Evolutionary conservation across 441 rosid genomes (phyloP).

Genomic region (Aleurites moluccanus): DNA sequence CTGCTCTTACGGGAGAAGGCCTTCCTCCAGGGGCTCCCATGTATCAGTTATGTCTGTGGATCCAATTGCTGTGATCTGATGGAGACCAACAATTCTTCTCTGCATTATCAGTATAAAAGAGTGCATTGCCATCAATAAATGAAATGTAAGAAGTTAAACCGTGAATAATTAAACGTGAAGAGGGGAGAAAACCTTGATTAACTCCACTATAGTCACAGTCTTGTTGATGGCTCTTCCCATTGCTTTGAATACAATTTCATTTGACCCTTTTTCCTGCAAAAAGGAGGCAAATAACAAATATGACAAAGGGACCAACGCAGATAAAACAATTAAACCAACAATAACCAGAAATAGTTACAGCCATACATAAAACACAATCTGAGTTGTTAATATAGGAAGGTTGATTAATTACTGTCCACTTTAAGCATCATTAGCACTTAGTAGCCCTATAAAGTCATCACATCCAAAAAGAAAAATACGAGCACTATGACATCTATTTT

Average conservation of each 20-base stretch:
- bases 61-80: constrained; percentile 75
- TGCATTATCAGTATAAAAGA: constrained; percentile 27
- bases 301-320: neutral
- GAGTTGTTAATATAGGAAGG: too few species aligned
- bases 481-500: too few species aligned
- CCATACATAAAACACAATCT: neutral
- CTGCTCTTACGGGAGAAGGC: constrained; percentile 80
- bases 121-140: neutral
- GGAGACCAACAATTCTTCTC: constrained; percentile 93
- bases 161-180: neutral
- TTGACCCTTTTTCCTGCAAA: constrained; percentile 68
- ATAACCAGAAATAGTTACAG: neutral
- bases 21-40: constrained; percentile 98
- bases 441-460: neutral
- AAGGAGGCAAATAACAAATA: neutral
- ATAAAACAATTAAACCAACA: neutral
- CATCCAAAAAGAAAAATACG: too few species aligned
- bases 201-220: constrained; percentile 86
- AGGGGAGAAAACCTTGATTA: constrained; percentile 57
- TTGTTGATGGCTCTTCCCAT: constrained; percentile 98
- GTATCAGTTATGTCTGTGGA: constrained; percentile 91
- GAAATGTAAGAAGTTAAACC: neutral
- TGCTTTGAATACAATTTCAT: constrained; percentile 84
- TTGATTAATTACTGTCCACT: neutral
- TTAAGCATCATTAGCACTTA: neutral